Conservation (phyloP, 345 rosid genomes). For the Bruguiera parviflora region DNA sequence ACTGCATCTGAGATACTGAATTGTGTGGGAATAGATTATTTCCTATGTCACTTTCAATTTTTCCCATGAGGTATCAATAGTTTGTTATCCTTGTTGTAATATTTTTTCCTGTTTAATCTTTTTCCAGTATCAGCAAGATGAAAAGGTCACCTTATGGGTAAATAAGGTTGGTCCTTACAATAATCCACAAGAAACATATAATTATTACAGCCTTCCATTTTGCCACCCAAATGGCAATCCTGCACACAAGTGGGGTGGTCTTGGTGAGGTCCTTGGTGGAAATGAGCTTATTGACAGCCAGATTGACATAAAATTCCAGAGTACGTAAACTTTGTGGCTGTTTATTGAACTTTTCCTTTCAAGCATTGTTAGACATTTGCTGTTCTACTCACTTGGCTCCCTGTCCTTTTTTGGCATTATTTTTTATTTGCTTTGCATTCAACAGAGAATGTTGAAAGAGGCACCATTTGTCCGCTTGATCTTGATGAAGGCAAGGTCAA, state of each 20-base stretch:
- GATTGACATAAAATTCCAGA: constrained; percentile 70
- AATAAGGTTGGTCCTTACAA: constrained; percentile 99
- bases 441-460: constrained; percentile 63
- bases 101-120: not conserved
- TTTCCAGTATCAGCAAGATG: constrained; percentile 75
- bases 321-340: constrained; percentile 44
- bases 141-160: constrained; percentile 89
- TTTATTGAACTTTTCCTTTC: constrained; percentile 4
- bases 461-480: constrained; percentile 51
- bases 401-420: not conserved
- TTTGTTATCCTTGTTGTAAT: not conserved
- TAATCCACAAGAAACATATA: constrained; percentile 99
- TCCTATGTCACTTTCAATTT: no score
- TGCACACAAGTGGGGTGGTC: constrained; percentile 99
- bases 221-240: constrained; percentile 59
- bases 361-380: constrained; percentile 4
- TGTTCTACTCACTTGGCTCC: constrained; percentile 2
- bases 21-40: no score
- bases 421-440: constrained; percentile 6
- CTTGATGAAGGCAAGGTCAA: constrained; percentile 68
- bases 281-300: constrained; percentile 97
- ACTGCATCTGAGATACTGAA: not conserved
- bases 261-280: constrained; percentile 99
- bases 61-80: not conserved
- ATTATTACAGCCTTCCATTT: constrained; percentile 99